These are phyloP conservation scores for Phytopythium cucurbitacearum DNA, from an alignment of 352 stramenopile genomes.

Conservation along the genomic window DNA sequence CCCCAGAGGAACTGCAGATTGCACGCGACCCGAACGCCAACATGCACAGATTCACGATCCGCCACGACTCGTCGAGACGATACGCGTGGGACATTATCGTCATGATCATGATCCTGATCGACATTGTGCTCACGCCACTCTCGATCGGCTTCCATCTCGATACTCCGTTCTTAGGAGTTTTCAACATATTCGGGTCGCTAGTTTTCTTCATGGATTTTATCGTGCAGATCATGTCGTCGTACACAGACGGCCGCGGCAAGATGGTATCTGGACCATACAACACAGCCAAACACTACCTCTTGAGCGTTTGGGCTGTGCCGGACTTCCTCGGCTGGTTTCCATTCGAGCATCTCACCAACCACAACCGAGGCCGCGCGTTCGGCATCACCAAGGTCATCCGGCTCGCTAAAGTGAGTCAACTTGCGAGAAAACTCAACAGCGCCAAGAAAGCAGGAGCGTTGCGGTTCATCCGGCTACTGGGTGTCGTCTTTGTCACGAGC, in stretches of 20 bases:
- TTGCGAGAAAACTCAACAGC: slow-evolving; percentile 47
- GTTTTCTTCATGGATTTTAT: slow-evolving; percentile 57
- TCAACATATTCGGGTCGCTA: slow-evolving; percentile 31
- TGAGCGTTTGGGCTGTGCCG: slow-evolving; percentile 46
- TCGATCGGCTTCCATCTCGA: slow-evolving; percentile 42
- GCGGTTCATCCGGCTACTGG: slow-evolving; percentile 42
- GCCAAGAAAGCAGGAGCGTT: slow-evolving; percentile 66
- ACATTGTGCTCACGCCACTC: slow-evolving; percentile 51
- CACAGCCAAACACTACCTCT: slow-evolving; percentile 44
- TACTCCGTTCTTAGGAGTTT: background rate
- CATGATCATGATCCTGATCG: slow-evolving; percentile 45
- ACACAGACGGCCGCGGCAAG: slow-evolving; percentile 38
- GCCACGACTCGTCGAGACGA: slow-evolving; percentile 39
- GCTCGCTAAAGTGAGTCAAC: slow-evolving; percentile 62
- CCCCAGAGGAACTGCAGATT: slow-evolving; percentile 28
- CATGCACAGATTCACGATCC: slow-evolving; percentile 38
- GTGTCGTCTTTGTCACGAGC: slow-evolving; percentile 49
- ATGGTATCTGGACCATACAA: slow-evolving; percentile 38
- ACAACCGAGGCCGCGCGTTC: slow-evolving; percentile 40
- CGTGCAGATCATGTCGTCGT: slow-evolving; percentile 52
- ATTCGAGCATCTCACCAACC: slow-evolving; percentile 38
- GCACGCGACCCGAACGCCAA: slow-evolving; percentile 25
- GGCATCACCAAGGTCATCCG: slow-evolving; percentile 62
- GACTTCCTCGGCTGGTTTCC: slow-evolving; percentile 74
- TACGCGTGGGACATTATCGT: slow-evolving; percentile 51